Base-by-base conservation (phyloP, 257 asterid species). In the Lithospermum erythrorhizon region DNA sequence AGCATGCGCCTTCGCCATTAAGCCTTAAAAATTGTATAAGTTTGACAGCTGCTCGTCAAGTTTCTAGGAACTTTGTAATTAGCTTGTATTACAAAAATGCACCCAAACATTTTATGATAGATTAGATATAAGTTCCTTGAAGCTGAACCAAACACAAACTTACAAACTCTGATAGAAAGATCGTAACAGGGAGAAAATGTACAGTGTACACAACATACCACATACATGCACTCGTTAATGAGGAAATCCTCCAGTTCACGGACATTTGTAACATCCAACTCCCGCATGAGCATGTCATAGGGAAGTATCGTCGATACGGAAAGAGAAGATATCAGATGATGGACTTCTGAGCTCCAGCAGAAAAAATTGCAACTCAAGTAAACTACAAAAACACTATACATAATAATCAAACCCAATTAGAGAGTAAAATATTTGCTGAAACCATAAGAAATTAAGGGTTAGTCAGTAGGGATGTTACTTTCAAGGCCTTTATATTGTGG, bases 161-260 rank as follows among this genome's bases (percentile, higher is more conserved):
- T 8, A 35, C 7, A 35, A 35, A 35, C 9, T 7, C 14, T 35
- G 49, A 11, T 11, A 41, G 48, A 9, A 41, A 41, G 9, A 2
- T 41, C 9, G 3, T 1, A 41, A 41, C 3, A 41, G n/a, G 49
- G 3, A 41, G 49, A 1, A 1, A 41, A 14, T 3, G 18, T n/a
- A n/a, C 55, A 74, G 96, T 70, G n/a, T 7, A n/a, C n/a, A 27
- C 32, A 27, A 27, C 32, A 27, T 80, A 93, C 99, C 95, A 79
- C 94, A 77, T 93, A 87, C 97, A 93, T 89, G 81, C 99, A 80
- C n/a, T 87, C 84, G 64, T 89, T 93, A 57, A 93, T 93, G n/a
- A n/a, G n/a, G 68, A 93, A 93, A 80, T 93, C 99, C 76, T 93
- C 99, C 71, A 93, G 82, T 68, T 85, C 90, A 0, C 97, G 96